Base-by-base conservation (phyloP, 768 basidiomycete genomes). In the Tephrocybe sp. region DNA sequence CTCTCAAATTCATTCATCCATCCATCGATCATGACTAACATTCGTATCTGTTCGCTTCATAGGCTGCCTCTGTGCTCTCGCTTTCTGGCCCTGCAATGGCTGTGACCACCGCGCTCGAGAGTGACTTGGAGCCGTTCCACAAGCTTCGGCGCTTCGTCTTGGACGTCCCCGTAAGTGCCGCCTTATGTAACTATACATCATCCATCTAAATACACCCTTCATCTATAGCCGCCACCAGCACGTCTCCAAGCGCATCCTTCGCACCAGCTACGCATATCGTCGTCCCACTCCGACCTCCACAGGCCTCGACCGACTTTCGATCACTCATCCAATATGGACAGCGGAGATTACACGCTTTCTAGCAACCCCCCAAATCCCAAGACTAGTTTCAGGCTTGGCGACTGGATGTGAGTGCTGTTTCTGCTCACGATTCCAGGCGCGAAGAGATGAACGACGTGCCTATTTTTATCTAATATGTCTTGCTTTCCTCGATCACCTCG, bases 341-440 rank as follows among this genome's bases (percentile, higher is more conserved):
- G 48, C 28, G 63, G 68, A 40, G 77, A 78, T 28, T 85, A 82
- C 54, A 74, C 81, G 4, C 72, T 87, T 46, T 88, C 86, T 15
- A 80, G 65, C 58, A 88, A 88, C 57, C 86, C 86, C 4, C 86
- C 86, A 11, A 88, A 87, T 62, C 82, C 84, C 12, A 76, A 78
- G 59, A 80, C 79, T 2, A 80, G 73, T 58, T 88, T 88, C 65
- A 74, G 86, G 58, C 69, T 78, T 4, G 86, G 86, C 14, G 86
- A 88, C 62, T 88, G 86, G 86, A 86, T 88, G 86, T 88, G 62
- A 71, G 86, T 81, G 18, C 33, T 32, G 3, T 26, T 26, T 45
- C 37, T 45, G 41, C 9, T 45, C 46, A 50, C 49, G 51, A 52
- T 51, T 58, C 28, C 58, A 44, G 50, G 26, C 44, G 50, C 33